Conservation (phyloP, 441 rosid genomes). For the Hura crepitans region DNA sequence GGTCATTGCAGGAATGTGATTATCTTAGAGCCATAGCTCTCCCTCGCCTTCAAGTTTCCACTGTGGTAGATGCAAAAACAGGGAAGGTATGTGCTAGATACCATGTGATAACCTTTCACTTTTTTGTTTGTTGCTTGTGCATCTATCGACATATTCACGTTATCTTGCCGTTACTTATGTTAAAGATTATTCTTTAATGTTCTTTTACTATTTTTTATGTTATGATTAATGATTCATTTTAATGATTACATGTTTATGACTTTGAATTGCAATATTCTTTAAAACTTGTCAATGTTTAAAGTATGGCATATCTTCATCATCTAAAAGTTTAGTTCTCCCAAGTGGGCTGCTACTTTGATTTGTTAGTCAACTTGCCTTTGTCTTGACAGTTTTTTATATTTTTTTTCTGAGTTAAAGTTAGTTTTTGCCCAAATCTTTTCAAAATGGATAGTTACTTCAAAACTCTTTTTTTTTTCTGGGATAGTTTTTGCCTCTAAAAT, state of each 20-base stretch:
- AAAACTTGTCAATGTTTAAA: neutral
- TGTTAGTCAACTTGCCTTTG: neutral
- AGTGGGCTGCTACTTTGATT: neutral
- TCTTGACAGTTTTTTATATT: neutral
- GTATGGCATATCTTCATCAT: neutral
- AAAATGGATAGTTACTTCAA: neutral
- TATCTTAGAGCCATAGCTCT: slow-evolving; percentile 71
- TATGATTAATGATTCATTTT: neutral
- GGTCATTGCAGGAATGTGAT: slow-evolving; percentile 77
- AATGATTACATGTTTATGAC: too few species aligned
- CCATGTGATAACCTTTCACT: slow-evolving; percentile 9
- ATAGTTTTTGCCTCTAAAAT: too few species aligned
- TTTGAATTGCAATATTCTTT: neutral
- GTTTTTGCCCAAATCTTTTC: neutral
- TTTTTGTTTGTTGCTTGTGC: slow-evolving; percentile 6
- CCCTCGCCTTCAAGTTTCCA: slow-evolving; percentile 76
- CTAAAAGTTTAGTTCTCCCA: slow-evolving; percentile 2
- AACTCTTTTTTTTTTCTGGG: too few species aligned
- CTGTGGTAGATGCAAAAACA: slow-evolving; percentile 82
- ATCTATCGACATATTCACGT: neutral
- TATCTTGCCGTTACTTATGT: neutral
- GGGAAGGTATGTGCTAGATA: slow-evolving; percentile 59
- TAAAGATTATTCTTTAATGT: neutral
- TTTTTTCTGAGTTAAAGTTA: neutral
- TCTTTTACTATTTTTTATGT: neutral